A percentile compares a stretch with the other conserved stretches of the same genome.
phyloP scores from a whole-genome alignment of 768 basidiomycete species.

The Cystobasidium tubakii region DNA sequence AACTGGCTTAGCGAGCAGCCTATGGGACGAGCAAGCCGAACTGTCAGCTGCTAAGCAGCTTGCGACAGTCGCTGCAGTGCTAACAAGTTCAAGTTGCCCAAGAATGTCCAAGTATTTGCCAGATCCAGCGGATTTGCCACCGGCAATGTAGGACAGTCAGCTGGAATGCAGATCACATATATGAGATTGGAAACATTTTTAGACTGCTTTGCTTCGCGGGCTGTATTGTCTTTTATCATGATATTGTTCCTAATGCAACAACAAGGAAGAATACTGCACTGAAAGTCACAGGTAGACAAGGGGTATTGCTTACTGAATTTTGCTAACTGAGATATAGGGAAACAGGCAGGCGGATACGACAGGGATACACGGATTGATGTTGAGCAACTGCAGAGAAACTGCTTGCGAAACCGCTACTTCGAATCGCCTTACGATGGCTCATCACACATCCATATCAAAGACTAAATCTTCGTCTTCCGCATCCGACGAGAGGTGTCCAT shows the following conservation, averaged over 20 bases:
- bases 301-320: neutral
- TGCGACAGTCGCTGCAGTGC: too few relatives aligned
- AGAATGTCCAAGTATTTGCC: neutral
- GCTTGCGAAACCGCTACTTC: neutral
- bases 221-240: too few relatives aligned
- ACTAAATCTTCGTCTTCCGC: slow-evolving; percentile 31
- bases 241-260: too few relatives aligned
- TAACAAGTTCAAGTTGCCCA: neutral
- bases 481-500: neutral
- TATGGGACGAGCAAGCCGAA: too few relatives aligned
- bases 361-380: neutral
- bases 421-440: neutral
- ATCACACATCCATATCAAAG: slow-evolving; percentile 34
- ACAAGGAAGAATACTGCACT: too few relatives aligned
- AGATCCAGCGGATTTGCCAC: neutral
- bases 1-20: too few relatives aligned
- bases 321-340: neutral
- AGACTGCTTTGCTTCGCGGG: too few relatives aligned
- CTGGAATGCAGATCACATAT: neutral
- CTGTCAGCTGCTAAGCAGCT: too few relatives aligned
- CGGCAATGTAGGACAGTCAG: neutral
- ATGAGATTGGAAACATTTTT: too few relatives aligned
- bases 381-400: neutral
- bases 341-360: neutral
- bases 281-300: too few relatives aligned